Evolutionary conservation across 306 rosid genomes (phyloP).

Genomic region (Oxytropis ochrocephala): DNA sequence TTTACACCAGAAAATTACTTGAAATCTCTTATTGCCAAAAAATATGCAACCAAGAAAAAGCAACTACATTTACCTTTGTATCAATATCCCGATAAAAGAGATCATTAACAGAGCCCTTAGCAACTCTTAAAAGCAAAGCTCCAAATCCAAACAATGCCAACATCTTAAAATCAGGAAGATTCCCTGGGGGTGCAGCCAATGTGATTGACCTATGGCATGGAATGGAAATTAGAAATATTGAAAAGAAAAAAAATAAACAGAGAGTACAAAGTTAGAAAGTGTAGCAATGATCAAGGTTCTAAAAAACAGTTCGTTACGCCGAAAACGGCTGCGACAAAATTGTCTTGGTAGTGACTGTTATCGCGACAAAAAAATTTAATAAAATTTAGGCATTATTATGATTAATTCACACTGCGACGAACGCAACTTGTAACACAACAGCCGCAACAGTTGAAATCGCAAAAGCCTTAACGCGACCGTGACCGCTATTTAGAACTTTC

Average conservation of each 20-base stretch:
- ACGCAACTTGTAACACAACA: no score
- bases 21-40: background rate
- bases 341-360: no score
- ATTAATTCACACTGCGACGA: no score
- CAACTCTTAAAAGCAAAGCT: slow-evolving; percentile 73
- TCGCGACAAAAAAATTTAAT: no score
- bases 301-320: no score
- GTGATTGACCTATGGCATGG: slow-evolving; percentile 60
- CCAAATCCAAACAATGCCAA: slow-evolving; percentile 65
- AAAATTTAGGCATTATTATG: no score
- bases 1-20: background rate
- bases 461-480: no score
- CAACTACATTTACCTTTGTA: slow-evolving; percentile 35
- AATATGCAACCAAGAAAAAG: background rate
- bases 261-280: background rate
- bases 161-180: slow-evolving; percentile 72
- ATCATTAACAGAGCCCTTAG: slow-evolving; percentile 73
- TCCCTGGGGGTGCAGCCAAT: slow-evolving; percentile 64
- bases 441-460: no score
- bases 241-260: background rate
- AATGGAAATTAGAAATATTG: background rate
- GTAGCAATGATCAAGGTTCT: background rate
- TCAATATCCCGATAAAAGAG: slow-evolving; percentile 78
- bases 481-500: no score
- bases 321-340: no score